Conservation (phyloP, 2,329 filamentous ascomycete genomes). For the Apiospora sp. region DNA sequence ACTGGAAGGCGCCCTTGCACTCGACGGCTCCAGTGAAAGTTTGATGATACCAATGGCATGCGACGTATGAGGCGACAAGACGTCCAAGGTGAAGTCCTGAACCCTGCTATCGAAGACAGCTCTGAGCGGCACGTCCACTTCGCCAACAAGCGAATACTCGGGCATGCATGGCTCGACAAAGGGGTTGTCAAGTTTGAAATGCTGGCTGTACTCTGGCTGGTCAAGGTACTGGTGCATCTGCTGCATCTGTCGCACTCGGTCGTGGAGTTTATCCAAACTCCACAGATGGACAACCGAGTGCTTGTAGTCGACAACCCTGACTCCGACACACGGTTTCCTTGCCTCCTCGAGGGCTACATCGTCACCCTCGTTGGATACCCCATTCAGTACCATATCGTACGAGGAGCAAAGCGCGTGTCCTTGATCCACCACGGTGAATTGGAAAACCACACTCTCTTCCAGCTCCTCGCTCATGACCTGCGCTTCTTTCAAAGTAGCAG, state of each 20-base stretch:
- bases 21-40: constrained; percentile 90
- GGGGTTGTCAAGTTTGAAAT: constrained; percentile 90
- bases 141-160: constrained; percentile 89
- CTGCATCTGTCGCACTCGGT: constrained; percentile 89
- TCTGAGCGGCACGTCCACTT: constrained; percentile 89
- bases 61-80: constrained; percentile 90
- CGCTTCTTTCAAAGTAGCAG: constrained; percentile 88
- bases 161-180: constrained; percentile 93
- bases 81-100: constrained; percentile 91
- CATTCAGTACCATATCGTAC: constrained; percentile 95
- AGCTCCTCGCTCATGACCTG: constrained; percentile 98
- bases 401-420: constrained; percentile 91
- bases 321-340: constrained; percentile 87
- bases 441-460: constrained; percentile 90
- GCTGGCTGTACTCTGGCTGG: constrained; percentile 91
- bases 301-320: constrained; percentile 91
- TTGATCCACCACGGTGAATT: constrained; percentile 89
- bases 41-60: constrained; percentile 91
- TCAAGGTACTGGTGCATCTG: constrained; percentile 98
- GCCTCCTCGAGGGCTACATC: constrained; percentile 82
- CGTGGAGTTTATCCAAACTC: constrained; percentile 91
- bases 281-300: constrained; percentile 87
- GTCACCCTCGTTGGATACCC: constrained; percentile 83
- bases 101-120: constrained; percentile 95
- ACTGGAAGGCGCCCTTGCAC: constrained; percentile 87